Conservation (phyloP, 352 stramenopile genomes). For the Phytophthora foliorum region DNA sequence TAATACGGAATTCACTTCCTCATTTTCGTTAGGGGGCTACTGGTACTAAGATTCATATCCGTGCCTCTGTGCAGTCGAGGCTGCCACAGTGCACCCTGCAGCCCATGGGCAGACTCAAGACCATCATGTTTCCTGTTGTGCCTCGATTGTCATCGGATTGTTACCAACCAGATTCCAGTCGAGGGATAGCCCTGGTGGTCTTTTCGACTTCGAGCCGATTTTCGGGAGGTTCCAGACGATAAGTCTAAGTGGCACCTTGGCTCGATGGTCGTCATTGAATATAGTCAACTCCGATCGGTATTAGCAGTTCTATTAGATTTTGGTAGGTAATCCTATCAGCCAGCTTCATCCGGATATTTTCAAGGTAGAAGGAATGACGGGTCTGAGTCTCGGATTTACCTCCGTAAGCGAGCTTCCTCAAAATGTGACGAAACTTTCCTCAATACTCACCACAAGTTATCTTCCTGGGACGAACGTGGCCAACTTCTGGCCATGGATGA, state of each 20-base stretch:
- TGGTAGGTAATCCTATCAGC: constrained; percentile 17
- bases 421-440: constrained; percentile 6
- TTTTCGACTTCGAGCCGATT: constrained; percentile 55
- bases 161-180: constrained; percentile 44
- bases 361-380: constrained; percentile 25
- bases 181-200: constrained; percentile 23
- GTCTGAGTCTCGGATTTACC: constrained; percentile 6
- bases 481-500: constrained; percentile 21
- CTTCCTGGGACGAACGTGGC: neutral
- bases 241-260: constrained; percentile 36
- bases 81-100: too few species aligned
- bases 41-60: too few species aligned
- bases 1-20: constrained; percentile 18
- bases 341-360: constrained; percentile 16
- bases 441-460: constrained; percentile 5
- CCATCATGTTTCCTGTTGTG: too few species aligned
- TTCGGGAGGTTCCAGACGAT: constrained; percentile 34
- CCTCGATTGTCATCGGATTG: too few species aligned
- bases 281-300: constrained; percentile 22
- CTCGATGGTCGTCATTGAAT: constrained; percentile 25
- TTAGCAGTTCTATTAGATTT: constrained; percentile 1
- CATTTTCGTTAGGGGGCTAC: too few species aligned
- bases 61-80: too few species aligned
- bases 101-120: too few species aligned
- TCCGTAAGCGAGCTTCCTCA: constrained; percentile 3